Evolutionary conservation across 257 asterid species (phyloP).

Genomic region (Nicotiana sylvestris): DNA sequence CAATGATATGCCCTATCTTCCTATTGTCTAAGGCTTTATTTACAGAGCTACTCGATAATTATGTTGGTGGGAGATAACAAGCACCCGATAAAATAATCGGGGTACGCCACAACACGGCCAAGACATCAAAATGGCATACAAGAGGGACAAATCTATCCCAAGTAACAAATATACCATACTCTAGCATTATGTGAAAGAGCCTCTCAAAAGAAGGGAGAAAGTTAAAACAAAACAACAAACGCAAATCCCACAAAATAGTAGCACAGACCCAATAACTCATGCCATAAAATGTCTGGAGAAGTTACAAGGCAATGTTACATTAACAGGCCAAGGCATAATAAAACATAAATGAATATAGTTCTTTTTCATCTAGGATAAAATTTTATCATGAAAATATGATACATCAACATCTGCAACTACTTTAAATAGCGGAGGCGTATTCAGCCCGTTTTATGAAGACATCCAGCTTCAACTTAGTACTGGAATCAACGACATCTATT

Average conservation of each 20-base stretch:
- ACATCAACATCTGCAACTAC: constrained; percentile 8
- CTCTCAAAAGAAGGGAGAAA: background rate
- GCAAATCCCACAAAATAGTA: background rate
- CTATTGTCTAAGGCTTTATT: too few species aligned
- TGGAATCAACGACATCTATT: constrained; percentile 12
- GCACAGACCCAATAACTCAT: background rate
- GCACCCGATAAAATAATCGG: background rate
- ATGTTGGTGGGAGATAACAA: background rate
- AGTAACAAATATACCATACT: background rate
- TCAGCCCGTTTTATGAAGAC: constrained; percentile 28
- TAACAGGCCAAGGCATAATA: background rate
- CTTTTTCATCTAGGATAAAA: background rate
- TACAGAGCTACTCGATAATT: too few species aligned
- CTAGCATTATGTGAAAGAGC: background rate
- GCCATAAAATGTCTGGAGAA: background rate
- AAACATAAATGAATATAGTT: background rate
- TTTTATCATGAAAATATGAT: background rate
- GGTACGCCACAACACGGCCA: background rate
- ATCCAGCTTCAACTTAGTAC: constrained; percentile 32
- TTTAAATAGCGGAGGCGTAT: background rate
- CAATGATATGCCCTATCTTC: too few species aligned
- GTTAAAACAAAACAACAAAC: background rate
- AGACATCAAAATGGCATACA: background rate
- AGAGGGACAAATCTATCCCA: background rate
- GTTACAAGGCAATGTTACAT: background rate